Conservation (phyloP, 148 eudicot genomes). For the Pouteria glomerata region DNA sequence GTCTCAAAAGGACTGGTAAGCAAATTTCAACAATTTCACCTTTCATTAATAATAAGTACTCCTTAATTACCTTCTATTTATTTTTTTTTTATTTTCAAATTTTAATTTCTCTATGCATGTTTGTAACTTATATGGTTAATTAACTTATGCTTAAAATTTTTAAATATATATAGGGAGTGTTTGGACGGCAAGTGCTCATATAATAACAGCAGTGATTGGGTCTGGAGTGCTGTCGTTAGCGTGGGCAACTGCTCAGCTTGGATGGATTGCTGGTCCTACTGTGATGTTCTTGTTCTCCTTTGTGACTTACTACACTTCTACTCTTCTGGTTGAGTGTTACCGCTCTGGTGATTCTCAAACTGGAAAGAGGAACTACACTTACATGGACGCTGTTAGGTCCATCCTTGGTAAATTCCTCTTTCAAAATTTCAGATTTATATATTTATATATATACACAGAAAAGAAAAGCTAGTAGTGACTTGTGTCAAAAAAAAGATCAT, state of each 20-base stretch:
- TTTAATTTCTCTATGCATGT: too few relatives aligned
- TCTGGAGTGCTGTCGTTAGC: constrained; percentile 76
- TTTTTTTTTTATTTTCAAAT: background rate
- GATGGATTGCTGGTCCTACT: constrained; percentile 77
- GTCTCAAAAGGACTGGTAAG: constrained; percentile 62
- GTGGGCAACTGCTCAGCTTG: constrained; percentile 76
- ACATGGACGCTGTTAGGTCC: constrained; percentile 74
- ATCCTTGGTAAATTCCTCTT: constrained; percentile 45
- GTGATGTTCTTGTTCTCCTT: constrained; percentile 60
- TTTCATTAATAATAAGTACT: too few relatives aligned
- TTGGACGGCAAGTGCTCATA: constrained; percentile 85
- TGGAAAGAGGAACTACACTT: constrained; percentile 79
- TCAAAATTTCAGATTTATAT: too few relatives aligned
- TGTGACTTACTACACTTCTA: constrained; percentile 73
- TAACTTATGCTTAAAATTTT: background rate
- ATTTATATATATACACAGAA: too few relatives aligned
- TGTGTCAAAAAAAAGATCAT: background rate
- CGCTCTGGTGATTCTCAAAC: constrained; percentile 59
- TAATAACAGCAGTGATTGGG: constrained; percentile 82
- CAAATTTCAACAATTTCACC: too few relatives aligned
- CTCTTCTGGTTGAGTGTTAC: constrained; percentile 61
- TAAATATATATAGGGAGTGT: constrained; percentile 39
- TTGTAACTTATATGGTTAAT: background rate
- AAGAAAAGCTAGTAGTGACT: background rate
- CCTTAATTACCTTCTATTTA: background rate